Evolutionary conservation across 2,329 filamentous ascomycete species (phyloP).

Genomic region (Hypomyces rosellus): DNA sequence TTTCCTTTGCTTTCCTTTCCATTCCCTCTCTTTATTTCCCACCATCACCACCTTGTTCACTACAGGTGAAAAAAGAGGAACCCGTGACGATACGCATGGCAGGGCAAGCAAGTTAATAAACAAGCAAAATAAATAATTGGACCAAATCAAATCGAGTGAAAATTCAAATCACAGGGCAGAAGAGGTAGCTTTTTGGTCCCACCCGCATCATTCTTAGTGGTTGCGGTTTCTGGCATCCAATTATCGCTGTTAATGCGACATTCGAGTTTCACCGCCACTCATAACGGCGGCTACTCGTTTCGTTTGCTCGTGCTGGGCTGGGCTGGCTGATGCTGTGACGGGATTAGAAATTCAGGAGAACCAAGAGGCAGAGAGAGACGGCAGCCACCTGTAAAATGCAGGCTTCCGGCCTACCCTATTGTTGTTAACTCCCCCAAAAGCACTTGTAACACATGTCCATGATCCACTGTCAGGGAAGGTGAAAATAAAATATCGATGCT

Average conservation of each 20-base stretch:
- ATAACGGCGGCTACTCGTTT: slow-evolving; percentile 6
- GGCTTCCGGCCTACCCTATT: no score
- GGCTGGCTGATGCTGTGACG: neutral
- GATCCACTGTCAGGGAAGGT: slow-evolving; percentile 2
- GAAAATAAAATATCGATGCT: neutral
- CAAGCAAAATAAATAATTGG: no score
- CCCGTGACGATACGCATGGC: neutral
- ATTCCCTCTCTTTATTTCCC: no score
- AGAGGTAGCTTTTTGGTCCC: no score
- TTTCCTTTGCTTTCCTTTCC: neutral
- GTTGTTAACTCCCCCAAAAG: no score
- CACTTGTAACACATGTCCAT: no score
- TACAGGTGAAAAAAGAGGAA: neutral
- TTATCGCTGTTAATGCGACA: neutral
- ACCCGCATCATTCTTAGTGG: no score
- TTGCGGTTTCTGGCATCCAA: neutral
- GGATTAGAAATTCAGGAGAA: neutral
- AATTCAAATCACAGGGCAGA: no score
- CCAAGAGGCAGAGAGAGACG: no score
- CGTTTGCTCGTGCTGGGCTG: neutral
- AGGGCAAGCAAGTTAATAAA: neutral
- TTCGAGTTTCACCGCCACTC: slow-evolving; percentile 11
- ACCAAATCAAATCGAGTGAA: neutral
- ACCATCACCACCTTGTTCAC: neutral
- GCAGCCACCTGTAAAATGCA: no score